Evolutionary conservation across 805 yeast genomes (phyloP).

Genomic region (Nadsonia fulvescens): DNA sequence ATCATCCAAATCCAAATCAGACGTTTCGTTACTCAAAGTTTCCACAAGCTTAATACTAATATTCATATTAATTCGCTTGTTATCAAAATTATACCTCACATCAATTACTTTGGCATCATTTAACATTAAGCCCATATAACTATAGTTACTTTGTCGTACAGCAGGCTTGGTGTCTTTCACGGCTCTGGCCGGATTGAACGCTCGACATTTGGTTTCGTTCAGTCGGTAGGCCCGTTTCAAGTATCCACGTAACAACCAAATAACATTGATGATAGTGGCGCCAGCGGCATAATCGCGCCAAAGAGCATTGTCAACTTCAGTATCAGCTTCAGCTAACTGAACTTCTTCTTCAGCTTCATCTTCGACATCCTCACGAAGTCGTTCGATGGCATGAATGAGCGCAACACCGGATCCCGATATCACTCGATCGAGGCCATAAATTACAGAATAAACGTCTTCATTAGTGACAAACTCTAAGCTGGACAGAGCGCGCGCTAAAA

Average conservation of each 20-base stretch:
- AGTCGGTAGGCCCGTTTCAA: constrained; percentile 6
- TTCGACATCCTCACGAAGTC: too few relatives aligned
- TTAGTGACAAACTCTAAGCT: constrained; percentile 22
- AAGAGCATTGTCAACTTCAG: too few relatives aligned
- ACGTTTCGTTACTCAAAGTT: too few relatives aligned
- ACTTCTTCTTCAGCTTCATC: constrained; percentile 3
- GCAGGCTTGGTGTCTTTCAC: too few relatives aligned
- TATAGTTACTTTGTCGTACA: too few relatives aligned
- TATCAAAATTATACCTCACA: too few relatives aligned
- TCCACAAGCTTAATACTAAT: too few relatives aligned
- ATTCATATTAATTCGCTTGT: too few relatives aligned
- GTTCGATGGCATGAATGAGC: neutral
- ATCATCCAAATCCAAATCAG: too few relatives aligned
- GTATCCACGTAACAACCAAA: constrained; percentile 6
- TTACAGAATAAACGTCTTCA: constrained; percentile 34
- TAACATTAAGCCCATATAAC: too few relatives aligned
- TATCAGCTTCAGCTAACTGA: constrained; percentile 4
- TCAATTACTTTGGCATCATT: too few relatives aligned
- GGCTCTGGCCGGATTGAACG: constrained; percentile 6
- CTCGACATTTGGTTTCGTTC: constrained; percentile 8
- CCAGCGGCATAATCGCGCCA: too few relatives aligned
- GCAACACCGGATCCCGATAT: constrained; percentile 23
- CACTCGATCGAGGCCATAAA: constrained; percentile 27
- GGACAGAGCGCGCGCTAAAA: constrained; percentile 24
- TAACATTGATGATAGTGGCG: constrained; percentile 6